Base-by-base conservation (phyloP, 2,329 filamentous ascomycete species). In the Colletotrichum simmondsii region DNA sequence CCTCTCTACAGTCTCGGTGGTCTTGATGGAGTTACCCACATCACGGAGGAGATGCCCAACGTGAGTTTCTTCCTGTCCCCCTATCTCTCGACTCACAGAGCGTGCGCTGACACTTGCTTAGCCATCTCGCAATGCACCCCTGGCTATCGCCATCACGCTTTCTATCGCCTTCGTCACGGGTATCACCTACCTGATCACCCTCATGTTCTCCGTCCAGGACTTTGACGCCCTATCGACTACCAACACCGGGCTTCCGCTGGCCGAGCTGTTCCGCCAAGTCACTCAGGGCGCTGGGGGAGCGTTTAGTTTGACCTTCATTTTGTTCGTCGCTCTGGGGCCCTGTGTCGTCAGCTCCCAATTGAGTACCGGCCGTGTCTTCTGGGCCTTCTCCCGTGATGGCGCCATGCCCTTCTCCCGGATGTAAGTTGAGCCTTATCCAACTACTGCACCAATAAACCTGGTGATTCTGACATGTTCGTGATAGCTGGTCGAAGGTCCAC, bases 201-300 rank as follows among this genome's bases (percentile, higher is more conserved):
- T 89, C 62, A 88, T 89, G 82, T 89, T 87, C 75, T 85, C 83
- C 1, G 84, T 88, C 59, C 85, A 86, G 58, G 83, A 88, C 75
- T 86, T 86, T 62, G 77, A 81, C 53, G 81, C 80, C 1, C 80
- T 89, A 0, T 80, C 84, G 65, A 76, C 77, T 4, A 86, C 83
- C 11, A 80, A 80, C 63, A 86, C 84, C 7, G 82, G 82, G 1
- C 80, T 87, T 7, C 86, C 85, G 0, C 79, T 87, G 19, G 80
- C 83, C 5, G 85, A 87, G 76, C 81, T 87, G 4, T 87, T 86
- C 77, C 80, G 81, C 11, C 85, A 86, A 74, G 85, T 83, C 5
- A 84, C 83, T 3, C 75, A 79, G 16, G 81, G 80, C 1, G 79
- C 79, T 2, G 83, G 82, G 5, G 85, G 84, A 14, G 85, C 84